phyloP scores from a whole-genome alignment of 2,329 filamentous ascomycete species.

The Aspergillus sojae region DNA sequence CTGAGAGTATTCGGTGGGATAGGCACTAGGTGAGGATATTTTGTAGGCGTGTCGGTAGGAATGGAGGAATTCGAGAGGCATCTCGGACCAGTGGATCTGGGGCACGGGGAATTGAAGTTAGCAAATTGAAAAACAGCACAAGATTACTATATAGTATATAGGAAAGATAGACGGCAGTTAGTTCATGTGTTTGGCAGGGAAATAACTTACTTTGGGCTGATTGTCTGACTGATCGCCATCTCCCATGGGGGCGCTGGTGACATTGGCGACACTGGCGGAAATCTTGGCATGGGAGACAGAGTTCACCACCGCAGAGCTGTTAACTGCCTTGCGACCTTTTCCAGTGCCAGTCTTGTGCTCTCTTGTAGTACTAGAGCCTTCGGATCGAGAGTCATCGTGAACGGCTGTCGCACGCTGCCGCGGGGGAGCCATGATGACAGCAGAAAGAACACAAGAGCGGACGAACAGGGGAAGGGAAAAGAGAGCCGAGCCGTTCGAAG shows the following conservation, averaged over 20 bases:
- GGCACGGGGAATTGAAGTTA: conserved; percentile 8
- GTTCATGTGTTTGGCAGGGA: not conserved
- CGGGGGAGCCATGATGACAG: conserved; percentile 47
- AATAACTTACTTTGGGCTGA: conserved; percentile 36
- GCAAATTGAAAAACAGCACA: not conserved
- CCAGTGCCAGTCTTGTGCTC: conserved; percentile 35
- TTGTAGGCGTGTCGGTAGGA: conserved; percentile 53
- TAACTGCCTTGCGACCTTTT: conserved; percentile 37
- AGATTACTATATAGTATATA: too few species aligned
- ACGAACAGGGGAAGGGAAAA: conserved; percentile 1
- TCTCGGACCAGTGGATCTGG: conserved; percentile 48
- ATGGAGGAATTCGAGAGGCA: conserved; percentile 50
- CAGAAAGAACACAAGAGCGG: conserved; percentile 10
- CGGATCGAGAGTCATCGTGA: conserved; percentile 51
- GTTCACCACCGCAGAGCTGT: conserved; percentile 13
- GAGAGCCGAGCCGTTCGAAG: conserved; percentile 3
- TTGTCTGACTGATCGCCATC: conserved; percentile 22
- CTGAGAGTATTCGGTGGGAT: conserved; percentile 48
- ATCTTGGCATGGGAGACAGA: conserved; percentile 18
- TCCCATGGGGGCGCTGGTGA: conserved; percentile 34
- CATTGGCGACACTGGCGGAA: conserved; percentile 29
- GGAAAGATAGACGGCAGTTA: too few species aligned
- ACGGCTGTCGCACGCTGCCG: conserved; percentile 44
- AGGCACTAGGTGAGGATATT: conserved; percentile 48
- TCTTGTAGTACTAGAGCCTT: conserved; percentile 49